Evolutionary conservation across 192 early-diverging fungal species (phyloP), one percentile per base, ranked within the genome.

Genomic region (Mortierella antarctica): DNA sequence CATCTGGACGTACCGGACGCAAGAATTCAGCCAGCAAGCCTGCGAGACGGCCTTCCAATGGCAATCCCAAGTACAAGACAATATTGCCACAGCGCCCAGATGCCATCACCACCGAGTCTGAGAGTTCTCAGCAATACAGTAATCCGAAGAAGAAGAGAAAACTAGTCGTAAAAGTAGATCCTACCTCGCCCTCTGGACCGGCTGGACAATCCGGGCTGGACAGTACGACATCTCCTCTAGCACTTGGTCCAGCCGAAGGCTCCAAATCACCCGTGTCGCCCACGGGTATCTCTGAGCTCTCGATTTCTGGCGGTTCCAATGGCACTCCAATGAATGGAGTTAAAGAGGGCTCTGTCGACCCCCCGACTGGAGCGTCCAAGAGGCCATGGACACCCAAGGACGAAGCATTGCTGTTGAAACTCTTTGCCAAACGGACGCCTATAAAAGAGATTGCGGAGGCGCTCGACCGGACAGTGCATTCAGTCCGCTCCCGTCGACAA

Each of bases 401-500:
- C 6, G 77, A 80, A 31, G 48, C 63, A 0, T 31, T 67, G 59
- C 65, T 80, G 7, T 42, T 80, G 39, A 65, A 72, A 7, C 54
- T 80, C 2, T 67, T 72, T 57, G 18, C 58, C 2, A 80, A 59
- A 14, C 70, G 51, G 1, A 39, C 18, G 45, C 77, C 77, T 6
- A 80, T 80, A 65, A 65, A 71, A 12, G 77, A 80, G 23, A 71
- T 80, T 31, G 77, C 77, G 10, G 45, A 71, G 44, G 51, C 63
- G 4, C 59, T 80, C 39, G 59, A 80, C 46, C 64, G 77, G 1
- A 66, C 77, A 14, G 65, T 80, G 0, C 77, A 80, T 39, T 80
- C 77, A 72, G 68, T 80, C 15, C 77, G 77, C 2, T 80, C 77
- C 5, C 77, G 77, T 23, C 69, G 77, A 39, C 77, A 80, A 14